Conservation (phyloP, 2,329 filamentous ascomycete genomes). For the Phoma sp. region DNA sequence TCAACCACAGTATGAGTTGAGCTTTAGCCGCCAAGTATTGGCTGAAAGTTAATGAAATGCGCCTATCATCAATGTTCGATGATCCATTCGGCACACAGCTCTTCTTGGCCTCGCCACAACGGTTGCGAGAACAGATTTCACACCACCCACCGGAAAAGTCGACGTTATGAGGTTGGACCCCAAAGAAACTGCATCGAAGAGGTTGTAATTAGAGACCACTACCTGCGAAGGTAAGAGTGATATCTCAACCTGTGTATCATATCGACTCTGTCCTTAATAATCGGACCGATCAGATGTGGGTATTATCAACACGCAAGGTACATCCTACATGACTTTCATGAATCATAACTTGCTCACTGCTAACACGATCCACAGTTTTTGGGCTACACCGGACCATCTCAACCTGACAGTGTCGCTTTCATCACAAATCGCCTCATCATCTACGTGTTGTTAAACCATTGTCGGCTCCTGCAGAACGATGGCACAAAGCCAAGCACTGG, state of each 20-base stretch:
- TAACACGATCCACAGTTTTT: too few species aligned
- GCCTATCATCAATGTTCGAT: too few species aligned
- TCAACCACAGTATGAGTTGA: too few species aligned
- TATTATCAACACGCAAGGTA: slow-evolving; percentile 37
- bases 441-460: slow-evolving; percentile 32
- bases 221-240: neutral
- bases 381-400: slow-evolving; percentile 29
- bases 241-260: slow-evolving; percentile 2
- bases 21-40: too few species aligned
- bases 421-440: too few species aligned
- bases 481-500: slow-evolving; percentile 31
- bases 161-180: neutral
- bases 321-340: neutral
- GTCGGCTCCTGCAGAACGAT: slow-evolving; percentile 29
- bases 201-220: neutral
- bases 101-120: too few species aligned
- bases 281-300: slow-evolving; percentile 35
- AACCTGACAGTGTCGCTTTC: slow-evolving; percentile 37
- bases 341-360: too few species aligned
- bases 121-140: too few species aligned
- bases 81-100: too few species aligned
- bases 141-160: neutral
- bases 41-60: too few species aligned
- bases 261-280: slow-evolving; percentile 32
- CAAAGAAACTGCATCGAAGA: neutral